A percentile compares a stretch with the other conserved stretches of the same genome.
Conservation (phyloP, 805 yeast species). For the Yamadazyma philogaea region DNA sequence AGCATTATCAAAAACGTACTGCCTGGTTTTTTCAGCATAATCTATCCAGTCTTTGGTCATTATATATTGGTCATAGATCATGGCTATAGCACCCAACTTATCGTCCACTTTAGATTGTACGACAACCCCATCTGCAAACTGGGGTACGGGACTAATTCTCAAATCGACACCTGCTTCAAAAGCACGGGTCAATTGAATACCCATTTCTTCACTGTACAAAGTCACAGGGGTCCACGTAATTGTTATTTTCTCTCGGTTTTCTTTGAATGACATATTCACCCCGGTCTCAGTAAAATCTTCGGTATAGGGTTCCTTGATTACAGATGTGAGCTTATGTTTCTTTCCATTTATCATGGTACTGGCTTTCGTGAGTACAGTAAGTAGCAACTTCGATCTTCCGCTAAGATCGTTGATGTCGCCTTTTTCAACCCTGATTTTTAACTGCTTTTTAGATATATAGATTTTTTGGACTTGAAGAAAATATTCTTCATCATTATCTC, state of each 20-base stretch:
- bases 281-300: slow-evolving; percentile 7
- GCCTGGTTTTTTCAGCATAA: neutral
- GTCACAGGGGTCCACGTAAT: slow-evolving; percentile 12
- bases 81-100: slow-evolving; percentile 5
- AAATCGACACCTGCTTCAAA: slow-evolving; percentile 6
- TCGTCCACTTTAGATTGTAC: neutral
- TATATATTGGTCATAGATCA: slow-evolving; percentile 5
- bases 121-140: slow-evolving; percentile 2
- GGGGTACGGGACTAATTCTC: slow-evolving; percentile 1
- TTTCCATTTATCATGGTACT: slow-evolving; percentile 12
- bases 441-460: slow-evolving; percentile 14
- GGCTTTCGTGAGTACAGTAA: slow-evolving; percentile 11
- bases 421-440: slow-evolving; percentile 6
- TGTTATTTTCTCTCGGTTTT: slow-evolving; percentile 3
- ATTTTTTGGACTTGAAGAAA: slow-evolving; percentile 6
- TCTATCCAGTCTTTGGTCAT: slow-evolving; percentile 10
- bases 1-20: slow-evolving; percentile 1
- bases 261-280: slow-evolving; percentile 10
- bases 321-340: slow-evolving; percentile 9
- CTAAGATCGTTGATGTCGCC: slow-evolving; percentile 1
- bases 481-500: slow-evolving; percentile 2
- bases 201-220: slow-evolving; percentile 4
- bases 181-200: neutral
- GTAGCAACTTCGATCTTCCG: slow-evolving; percentile 6
- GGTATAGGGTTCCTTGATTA: slow-evolving; percentile 2